phyloP scores from a whole-genome alignment of 2,329 filamentous ascomycete genomes.

The Huntiella decipiens region DNA sequence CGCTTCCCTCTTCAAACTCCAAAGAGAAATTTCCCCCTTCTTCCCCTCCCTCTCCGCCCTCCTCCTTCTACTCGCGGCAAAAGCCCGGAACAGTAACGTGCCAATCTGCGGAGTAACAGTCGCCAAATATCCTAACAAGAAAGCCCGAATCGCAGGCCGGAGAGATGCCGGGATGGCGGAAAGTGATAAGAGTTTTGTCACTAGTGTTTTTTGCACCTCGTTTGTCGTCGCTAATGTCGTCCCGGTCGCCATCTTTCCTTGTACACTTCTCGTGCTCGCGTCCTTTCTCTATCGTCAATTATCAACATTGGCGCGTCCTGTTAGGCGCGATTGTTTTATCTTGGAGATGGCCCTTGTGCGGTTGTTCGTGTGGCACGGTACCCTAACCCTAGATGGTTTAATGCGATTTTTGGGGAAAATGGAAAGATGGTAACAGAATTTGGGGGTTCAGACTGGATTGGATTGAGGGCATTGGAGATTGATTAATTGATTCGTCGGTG shows the following conservation, averaged over 20 bases:
- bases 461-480: too few species aligned
- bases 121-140: conserved; percentile 40
- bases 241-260: background rate
- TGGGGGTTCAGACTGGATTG: too few species aligned
- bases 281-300: background rate
- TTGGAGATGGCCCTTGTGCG: too few species aligned
- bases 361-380: too few species aligned
- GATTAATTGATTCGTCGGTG: too few species aligned
- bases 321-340: too few species aligned
- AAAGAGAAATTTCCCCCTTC: background rate
- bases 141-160: conserved; percentile 38
- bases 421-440: too few species aligned
- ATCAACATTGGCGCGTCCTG: background rate
- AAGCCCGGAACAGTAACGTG: conserved; percentile 32
- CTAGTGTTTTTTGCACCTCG: conserved; percentile 6
- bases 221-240: background rate
- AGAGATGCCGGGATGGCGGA: conserved; percentile 28
- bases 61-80: conserved; percentile 16
- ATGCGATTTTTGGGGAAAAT: too few species aligned
- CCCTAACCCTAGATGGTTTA: too few species aligned
- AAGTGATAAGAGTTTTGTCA: conserved; percentile 12
- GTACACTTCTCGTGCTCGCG: background rate
- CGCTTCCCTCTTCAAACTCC: background rate
- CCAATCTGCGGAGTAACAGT: conserved; percentile 37
- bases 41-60: background rate